These are phyloP conservation scores for Aureobasidium sp. DNA, from an alignment of 2,329 filamentous ascomycete species.

Conservation along the genomic window DNA sequence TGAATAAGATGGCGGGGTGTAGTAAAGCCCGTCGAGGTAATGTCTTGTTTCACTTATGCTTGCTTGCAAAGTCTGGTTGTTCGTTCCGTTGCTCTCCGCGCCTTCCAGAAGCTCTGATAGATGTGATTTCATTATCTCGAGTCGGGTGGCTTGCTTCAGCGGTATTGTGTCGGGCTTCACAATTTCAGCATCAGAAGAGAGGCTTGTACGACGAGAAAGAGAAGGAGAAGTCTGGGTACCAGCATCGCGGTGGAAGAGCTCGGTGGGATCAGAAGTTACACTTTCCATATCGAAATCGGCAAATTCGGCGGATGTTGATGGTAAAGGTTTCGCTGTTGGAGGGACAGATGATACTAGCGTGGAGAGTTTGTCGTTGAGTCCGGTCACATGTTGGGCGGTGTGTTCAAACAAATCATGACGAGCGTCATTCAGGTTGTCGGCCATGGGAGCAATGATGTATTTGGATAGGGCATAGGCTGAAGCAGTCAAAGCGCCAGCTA, in stretches of 20 bases:
- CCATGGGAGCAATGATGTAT: constrained; percentile 57
- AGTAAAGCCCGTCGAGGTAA: constrained; percentile 55
- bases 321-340: constrained; percentile 19
- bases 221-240: constrained; percentile 64
- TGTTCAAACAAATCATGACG: constrained; percentile 50
- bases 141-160: constrained; percentile 33
- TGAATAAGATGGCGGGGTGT: constrained; percentile 25
- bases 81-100: constrained; percentile 43
- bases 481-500: constrained; percentile 45
- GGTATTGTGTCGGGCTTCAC: constrained; percentile 17
- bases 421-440: constrained; percentile 42
- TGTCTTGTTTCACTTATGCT: constrained; percentile 49
- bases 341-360: constrained; percentile 56
- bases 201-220: constrained; percentile 31
- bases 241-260: constrained; percentile 73
- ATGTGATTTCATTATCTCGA: constrained; percentile 44
- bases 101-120: constrained; percentile 41
- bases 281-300: constrained; percentile 40
- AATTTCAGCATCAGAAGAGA: constrained; percentile 20
- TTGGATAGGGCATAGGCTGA: constrained; percentile 62
- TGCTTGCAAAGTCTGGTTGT: constrained; percentile 44
- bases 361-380: constrained; percentile 50
- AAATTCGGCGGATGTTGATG: constrained; percentile 23
- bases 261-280: constrained; percentile 54
- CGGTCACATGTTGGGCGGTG: constrained; percentile 42